phyloP scores from a whole-genome alignment of 2,329 filamentous ascomycete genomes.

The Pseudogymnoascus sp. region DNA sequence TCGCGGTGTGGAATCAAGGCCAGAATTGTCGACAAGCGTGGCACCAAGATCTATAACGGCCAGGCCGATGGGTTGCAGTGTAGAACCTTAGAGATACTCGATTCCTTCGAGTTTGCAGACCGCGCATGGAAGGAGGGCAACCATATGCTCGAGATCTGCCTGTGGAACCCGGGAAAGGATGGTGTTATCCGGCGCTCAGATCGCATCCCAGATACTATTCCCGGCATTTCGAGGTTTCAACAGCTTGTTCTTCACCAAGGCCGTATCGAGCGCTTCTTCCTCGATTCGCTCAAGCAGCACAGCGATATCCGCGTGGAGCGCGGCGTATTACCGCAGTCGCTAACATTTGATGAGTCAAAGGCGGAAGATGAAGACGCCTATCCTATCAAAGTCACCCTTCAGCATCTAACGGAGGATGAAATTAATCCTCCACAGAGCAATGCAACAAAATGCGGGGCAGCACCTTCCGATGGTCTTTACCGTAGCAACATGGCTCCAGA shows the following conservation, averaged over 20 bases:
- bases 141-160: conserved; percentile 56
- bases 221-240: conserved; percentile 53
- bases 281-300: conserved; percentile 50
- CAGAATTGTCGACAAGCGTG: conserved; percentile 39
- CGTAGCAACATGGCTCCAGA: conserved; percentile 49
- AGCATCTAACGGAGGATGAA: conserved; percentile 50
- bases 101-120: conserved; percentile 60
- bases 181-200: conserved; percentile 50
- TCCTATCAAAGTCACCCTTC: conserved; percentile 51
- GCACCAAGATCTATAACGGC: conserved; percentile 26
- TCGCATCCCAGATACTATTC: conserved; percentile 53
- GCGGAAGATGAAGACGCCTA: conserved; percentile 45
- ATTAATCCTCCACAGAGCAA: conserved; percentile 40
- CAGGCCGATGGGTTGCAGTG: conserved; percentile 52
- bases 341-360: conserved; percentile 44
- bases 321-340: conserved; percentile 46
- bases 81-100: conserved; percentile 64
- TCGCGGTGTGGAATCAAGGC: conserved; percentile 39
- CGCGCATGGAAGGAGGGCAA: conserved; percentile 57
- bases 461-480: conserved; percentile 45
- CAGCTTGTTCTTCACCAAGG: conserved; percentile 65
- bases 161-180: conserved; percentile 54
- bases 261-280: conserved; percentile 58
- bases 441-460: conserved; percentile 22
- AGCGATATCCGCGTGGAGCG: conserved; percentile 51